A percentile compares a stretch with the other conserved stretches of the same genome.
Conservation (phyloP, 768 basidiomycete species). For the Glaciozyma martinii region DNA sequence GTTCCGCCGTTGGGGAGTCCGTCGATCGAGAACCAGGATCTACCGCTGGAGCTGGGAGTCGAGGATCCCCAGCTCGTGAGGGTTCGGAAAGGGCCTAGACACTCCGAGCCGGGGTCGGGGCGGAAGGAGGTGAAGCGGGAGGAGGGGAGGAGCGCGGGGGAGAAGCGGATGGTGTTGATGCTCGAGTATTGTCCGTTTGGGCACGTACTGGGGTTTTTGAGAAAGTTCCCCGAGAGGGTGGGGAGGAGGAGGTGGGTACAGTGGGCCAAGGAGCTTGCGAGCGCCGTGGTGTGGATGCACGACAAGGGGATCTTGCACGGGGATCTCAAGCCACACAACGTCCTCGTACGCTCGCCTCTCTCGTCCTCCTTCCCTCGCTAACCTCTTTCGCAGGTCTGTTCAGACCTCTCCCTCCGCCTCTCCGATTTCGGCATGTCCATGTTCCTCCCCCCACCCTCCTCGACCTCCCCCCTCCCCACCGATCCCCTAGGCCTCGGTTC, state of each 20-base stretch:
- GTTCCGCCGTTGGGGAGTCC: no score
- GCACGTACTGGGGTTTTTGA: conserved; percentile 27
- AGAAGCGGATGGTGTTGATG: conserved; percentile 28
- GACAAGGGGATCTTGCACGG: conserved; percentile 42
- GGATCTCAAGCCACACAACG: conserved; percentile 44
- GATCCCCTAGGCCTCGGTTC: conserved; percentile 44
- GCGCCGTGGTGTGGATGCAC: conserved; percentile 40
- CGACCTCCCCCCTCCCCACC: conserved; percentile 39
- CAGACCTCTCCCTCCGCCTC: conserved; percentile 38
- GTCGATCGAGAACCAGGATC: background rate
- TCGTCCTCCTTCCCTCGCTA: background rate
- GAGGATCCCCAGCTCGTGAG: background rate
- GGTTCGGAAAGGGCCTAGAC: background rate
- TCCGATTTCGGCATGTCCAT: conserved; percentile 44
- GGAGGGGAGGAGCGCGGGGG: background rate
- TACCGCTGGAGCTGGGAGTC: background rate
- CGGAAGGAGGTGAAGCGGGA: background rate
- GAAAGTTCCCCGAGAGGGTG: conserved; percentile 26
- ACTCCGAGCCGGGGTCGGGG: background rate
- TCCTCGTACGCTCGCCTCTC: conserved; percentile 32
- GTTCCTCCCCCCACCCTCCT: conserved; percentile 37
- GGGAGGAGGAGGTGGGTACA: conserved; percentile 25
- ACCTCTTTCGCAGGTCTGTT: conserved; percentile 29
- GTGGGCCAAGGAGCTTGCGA: conserved; percentile 39
- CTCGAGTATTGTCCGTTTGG: conserved; percentile 32